Evolutionary conservation across 306 rosid species (phyloP).

Genomic region (Ceratonia siliqua): DNA sequence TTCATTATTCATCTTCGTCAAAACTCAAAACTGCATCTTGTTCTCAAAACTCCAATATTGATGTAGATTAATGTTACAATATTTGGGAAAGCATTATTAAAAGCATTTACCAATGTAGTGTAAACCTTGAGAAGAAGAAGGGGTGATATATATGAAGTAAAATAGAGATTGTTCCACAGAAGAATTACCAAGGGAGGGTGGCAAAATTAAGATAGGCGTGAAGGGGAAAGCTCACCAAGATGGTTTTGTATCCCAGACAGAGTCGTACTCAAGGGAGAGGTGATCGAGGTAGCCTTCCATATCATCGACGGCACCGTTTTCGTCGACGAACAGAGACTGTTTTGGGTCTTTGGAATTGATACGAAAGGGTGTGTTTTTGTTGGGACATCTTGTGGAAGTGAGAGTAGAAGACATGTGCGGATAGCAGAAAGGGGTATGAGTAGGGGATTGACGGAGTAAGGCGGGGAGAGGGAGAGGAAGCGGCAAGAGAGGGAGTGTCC

Average conservation of each 20-base stretch:
- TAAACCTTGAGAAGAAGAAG: neutral
- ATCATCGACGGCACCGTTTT: constrained; percentile 64
- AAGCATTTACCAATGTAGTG: too few species aligned
- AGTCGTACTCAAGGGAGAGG: constrained; percentile 87
- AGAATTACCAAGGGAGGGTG: neutral
- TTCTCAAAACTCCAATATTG: neutral
- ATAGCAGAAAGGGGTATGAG: constrained; percentile 29
- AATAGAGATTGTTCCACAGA: neutral
- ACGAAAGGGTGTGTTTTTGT: constrained; percentile 33
- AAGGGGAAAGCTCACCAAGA: constrained; percentile 58
- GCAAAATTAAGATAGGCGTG: constrained; percentile 31
- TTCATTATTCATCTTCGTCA: too few species aligned
- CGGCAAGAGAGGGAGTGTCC: constrained; percentile 36
- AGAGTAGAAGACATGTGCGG: constrained; percentile 33
- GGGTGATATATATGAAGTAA: neutral
- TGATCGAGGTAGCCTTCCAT: constrained; percentile 86
- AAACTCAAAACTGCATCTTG: neutral
- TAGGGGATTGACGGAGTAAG: constrained; percentile 9
- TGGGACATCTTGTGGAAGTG: constrained; percentile 18
- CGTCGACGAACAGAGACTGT: constrained; percentile 64
- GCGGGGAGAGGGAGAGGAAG: constrained; percentile 17
- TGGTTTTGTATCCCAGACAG: constrained; percentile 98
- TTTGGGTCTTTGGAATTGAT: constrained; percentile 43
- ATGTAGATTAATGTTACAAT: neutral
- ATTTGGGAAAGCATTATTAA: neutral